Evolutionary conservation across 2,329 filamentous ascomycete species (phyloP).

Genomic region (Fusarium setosum): DNA sequence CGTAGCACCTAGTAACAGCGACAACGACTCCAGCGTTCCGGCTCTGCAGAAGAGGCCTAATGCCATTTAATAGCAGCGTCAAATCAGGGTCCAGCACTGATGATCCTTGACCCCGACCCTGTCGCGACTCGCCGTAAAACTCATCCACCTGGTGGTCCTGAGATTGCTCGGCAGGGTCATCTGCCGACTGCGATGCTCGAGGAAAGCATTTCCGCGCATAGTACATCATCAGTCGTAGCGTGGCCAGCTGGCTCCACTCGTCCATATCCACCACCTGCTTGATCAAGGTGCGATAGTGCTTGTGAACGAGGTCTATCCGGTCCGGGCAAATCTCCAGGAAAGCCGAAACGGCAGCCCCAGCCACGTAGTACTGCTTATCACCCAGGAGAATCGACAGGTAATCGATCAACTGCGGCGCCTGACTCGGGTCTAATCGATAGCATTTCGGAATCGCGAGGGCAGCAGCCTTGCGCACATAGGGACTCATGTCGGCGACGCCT

Average conservation of each 20-base stretch:
- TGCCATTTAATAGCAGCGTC: constrained; percentile 80
- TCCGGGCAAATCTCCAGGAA: constrained; percentile 93
- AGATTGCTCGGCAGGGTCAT: constrained; percentile 52
- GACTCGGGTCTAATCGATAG: constrained; percentile 88
- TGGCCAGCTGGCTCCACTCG: constrained; percentile 94
- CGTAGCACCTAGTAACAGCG: constrained; percentile 85
- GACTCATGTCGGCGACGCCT: constrained; percentile 92
- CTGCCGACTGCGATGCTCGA: constrained; percentile 67
- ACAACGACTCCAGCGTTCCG: constrained; percentile 94
- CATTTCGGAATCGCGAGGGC: constrained; percentile 96
- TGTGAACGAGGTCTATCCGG: constrained; percentile 87
- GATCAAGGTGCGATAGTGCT: constrained; percentile 86
- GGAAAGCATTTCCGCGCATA: constrained; percentile 94
- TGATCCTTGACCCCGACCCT: constrained; percentile 56
- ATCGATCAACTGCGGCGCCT: constrained; percentile 85
- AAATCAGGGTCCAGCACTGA: constrained; percentile 83
- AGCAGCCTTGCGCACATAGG: constrained; percentile 90
- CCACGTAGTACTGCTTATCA: constrained; percentile 97
- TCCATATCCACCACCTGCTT: constrained; percentile 98
- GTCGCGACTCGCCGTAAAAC: constrained; percentile 80
- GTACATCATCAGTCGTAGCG: constrained; percentile 81
- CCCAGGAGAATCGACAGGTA: constrained; percentile 82
- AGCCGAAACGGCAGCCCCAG: constrained; percentile 89
- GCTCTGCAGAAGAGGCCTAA: constrained; percentile 88
- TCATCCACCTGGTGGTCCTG: constrained; percentile 65